Base-by-base conservation (phyloP, 306 rosid species). In the Morella rubra region DNA sequence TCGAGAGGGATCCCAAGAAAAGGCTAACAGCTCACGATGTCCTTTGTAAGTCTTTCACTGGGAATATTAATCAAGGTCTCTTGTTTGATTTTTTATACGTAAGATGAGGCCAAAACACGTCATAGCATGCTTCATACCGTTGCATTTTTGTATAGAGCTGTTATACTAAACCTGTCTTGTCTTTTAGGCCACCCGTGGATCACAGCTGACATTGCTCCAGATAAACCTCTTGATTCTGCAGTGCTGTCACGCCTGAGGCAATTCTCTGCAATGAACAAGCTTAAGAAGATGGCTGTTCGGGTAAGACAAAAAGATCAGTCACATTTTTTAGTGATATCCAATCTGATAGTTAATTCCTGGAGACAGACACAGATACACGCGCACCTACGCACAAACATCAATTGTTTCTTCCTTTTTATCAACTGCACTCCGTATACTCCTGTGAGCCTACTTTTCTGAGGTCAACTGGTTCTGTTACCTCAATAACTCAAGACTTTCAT, bases 181-280 rank as follows among this genome's bases (percentile, higher is more conserved):
- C 52, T 85, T 53, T 74, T 85, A 88, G 91, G 86, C 65, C 91
- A 88, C 80, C 88, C 91, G 40, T 88, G 91, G 91, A 86, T 88
- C 71, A 82, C 81, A 77, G 89, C 81, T 74, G 91, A 88, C 84
- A 73, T 81, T 59, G 89, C 91, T 71, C 89, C 91, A 6, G 91
- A 88, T 81, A 86, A 79, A 75, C 91, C 91, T 66, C 84, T 88
- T 56, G 89, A 88, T 72, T 88, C 91, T 45, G 88, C 91, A 41
- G 91, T 88, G 75, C 75, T 88, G 73, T 83, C 88, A 19, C 89
- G 89, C 49, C 74, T 88, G 72, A 85, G 83, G 75, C 86, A 88
- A 58, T 88, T 88, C 84, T 88, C 88, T 62, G 88, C 86, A 45
- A 88, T 88, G 91, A 88, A 88, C 81, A 87, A 87, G 77, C 85